Conservation (phyloP, 441 rosid species). For the Jatropha multifida region DNA sequence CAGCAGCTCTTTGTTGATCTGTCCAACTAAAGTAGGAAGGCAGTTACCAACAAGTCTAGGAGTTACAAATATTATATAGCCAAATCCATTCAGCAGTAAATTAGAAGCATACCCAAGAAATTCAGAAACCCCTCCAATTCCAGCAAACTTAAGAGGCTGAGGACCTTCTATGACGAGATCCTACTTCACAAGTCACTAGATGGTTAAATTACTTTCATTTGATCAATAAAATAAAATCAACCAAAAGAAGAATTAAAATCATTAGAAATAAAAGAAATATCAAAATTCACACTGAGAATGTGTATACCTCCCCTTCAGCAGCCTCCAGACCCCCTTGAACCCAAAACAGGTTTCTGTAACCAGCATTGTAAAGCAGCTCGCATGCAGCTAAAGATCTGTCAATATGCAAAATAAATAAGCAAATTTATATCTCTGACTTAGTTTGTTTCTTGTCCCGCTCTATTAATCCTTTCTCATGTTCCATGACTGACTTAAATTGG, state of each 20-base stretch:
- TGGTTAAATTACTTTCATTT: conserved; percentile 2
- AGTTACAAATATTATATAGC: neutral
- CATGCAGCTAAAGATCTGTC: conserved; percentile 94
- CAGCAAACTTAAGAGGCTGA: conserved; percentile 80
- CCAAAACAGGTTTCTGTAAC: conserved; percentile 87
- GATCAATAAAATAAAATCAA: conserved; percentile 14
- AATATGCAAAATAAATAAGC: conserved; percentile 19
- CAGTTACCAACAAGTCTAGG: conserved; percentile 9
- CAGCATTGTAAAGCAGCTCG: conserved; percentile 67
- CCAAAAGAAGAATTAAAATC: conserved; percentile 7
- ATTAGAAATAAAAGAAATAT: conserved; percentile 11
- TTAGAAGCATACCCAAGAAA: conserved; percentile 72
- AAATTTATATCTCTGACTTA: neutral
- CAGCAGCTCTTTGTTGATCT: conserved; percentile 88
- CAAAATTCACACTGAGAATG: conserved; percentile 21
- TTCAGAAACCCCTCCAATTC: conserved; percentile 88
- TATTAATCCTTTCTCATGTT: neutral
- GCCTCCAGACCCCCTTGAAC: conserved; percentile 90
- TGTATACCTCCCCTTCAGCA: conserved; percentile 77
- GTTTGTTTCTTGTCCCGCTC: neutral
- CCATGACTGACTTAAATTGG: neutral
- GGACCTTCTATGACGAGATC: conserved; percentile 85
- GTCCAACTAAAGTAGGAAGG: conserved; percentile 65
- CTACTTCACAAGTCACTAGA: conserved; percentile 37
- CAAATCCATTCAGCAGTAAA: conserved; percentile 2